These are phyloP conservation scores for Paramarasmius palmivorus DNA, from an alignment of 1,284 basidiomycete genomes.

Conservation along the genomic window DNA sequence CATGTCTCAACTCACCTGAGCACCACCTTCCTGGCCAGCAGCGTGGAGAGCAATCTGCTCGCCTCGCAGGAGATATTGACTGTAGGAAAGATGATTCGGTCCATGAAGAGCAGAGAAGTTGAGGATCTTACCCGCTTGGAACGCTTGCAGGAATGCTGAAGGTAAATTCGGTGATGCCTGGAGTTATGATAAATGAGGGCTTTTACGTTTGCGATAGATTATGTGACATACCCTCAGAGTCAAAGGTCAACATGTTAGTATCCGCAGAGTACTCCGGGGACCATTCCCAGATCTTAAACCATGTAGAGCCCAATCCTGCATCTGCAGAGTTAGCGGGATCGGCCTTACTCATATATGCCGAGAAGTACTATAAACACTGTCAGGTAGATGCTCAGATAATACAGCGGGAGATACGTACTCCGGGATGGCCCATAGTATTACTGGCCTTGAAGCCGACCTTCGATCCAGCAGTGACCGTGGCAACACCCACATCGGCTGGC, in stretches of 20 bases:
- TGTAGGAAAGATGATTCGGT: background rate
- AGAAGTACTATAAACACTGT: conserved; percentile 29
- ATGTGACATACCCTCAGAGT: conserved; percentile 38
- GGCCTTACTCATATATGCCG: conserved; percentile 47
- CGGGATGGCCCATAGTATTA: conserved; percentile 35
- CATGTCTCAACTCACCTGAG: conserved; percentile 23
- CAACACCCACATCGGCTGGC: conserved; percentile 36
- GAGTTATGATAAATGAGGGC: too few relatives aligned
- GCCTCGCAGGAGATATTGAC: conserved; percentile 28
- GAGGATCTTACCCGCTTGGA: conserved; percentile 26
- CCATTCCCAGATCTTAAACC: conserved; percentile 52
- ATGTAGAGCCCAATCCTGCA: conserved; percentile 42
- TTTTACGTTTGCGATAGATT: too few relatives aligned
- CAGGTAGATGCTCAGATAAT: background rate
- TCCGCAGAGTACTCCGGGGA: conserved; percentile 33
- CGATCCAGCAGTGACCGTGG: conserved; percentile 41
- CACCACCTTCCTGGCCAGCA: conserved; percentile 29
- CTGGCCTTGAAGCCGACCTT: conserved; percentile 34
- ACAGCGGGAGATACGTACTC: conserved; percentile 25
- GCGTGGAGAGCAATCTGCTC: conserved; percentile 40
- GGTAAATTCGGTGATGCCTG: conserved; percentile 36
- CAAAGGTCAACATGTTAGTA: conserved; percentile 33
- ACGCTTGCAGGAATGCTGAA: conserved; percentile 37
- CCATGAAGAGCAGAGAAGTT: background rate
- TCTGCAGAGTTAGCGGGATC: conserved; percentile 36